Base-by-base conservation (phyloP, 257 asterid genomes). In the Ajuga chamaepitys region DNA sequence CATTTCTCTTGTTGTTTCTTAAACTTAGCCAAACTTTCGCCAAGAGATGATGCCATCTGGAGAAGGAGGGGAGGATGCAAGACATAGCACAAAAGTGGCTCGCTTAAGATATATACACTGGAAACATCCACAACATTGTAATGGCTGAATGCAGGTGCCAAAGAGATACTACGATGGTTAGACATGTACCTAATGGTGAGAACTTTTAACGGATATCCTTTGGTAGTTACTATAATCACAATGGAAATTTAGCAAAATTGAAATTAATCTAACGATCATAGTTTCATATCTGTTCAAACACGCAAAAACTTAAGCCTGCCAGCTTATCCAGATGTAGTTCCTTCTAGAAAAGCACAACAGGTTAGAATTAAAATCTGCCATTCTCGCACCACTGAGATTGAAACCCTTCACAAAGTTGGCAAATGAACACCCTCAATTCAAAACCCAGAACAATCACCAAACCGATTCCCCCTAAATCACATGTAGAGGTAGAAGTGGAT, bases 1-100 rank as follows among this genome's bases (percentile, higher is more conserved):
- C 77, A 79, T 79, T 85, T 87, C 74, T 85, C 95, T 70, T 76
- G 95, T 71, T 88, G 95, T 61, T 83, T 83, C 75, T 83, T 77
- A 60, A 76, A 81, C 72, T 67, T 83, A 38, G 71, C 69, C 74
- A 81, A 62, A 72, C 86, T 81, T 1, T 83, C 94, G 44, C 79
- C 77, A 45, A 79, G 80, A 11, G 82, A 71, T 26, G 82, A 71
- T 26, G 78, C 62, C 92, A 85, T 85, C 92, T 85, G 73, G 47
- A 48, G 51, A 53, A 47, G 37, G 37, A 8, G 64, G 47, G 64
- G 41, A 72, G 12, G 55, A 62, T 26, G 61, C 2, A 28, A 21
- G 2, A n/a, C 2, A 4, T 10, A 61, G 1, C 46, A 46, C 32
- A 25, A 51, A n/a, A 35, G 13, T 54, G 1, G 17, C 25, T 22